Base-by-base conservation (phyloP, 2,329 filamentous ascomycete genomes). In the Penicillium digitatum region DNA sequence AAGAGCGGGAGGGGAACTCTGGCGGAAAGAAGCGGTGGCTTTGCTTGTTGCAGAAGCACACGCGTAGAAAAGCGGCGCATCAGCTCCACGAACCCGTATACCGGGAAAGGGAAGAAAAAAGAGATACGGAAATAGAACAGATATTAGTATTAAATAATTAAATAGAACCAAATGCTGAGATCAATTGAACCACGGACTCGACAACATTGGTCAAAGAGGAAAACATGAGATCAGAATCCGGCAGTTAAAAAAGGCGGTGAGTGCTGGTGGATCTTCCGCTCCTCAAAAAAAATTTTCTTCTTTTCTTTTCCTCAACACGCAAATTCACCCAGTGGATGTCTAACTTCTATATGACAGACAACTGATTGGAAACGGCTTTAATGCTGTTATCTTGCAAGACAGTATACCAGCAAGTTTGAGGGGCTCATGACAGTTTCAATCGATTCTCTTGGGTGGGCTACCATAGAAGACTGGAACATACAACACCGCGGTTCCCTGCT, bases 391-490 rank as follows among this genome's bases (percentile, higher is more conserved):
- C 66, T 74, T 76, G 74, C 74, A 59, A 76, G 72, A 76, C 62
- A 50, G 68, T 67, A 52, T 50, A 61, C 72, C 74, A 74, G 72
- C 70, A 66, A 71, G 75, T 77, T 77, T 78, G 75, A 78, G 74
- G 75, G 70, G 72, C 66, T 66, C 72, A 73, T 70, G 73, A 73
- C 57, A 59, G 56, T 54, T 54, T 54, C 45, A 53, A 53, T 62
- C 54, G 52, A 52, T 58, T 56, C 34, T 55, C 55, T 59, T 75
- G 74, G 66, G 65, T 77, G 74, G 72, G 67, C 72, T 72, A 74
- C 74, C 74, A 78, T 78, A 77, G 73, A 75, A 66, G 63, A 64
- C 68, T 76, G 75, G 74, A 63, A 77, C 74, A 77, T 46, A 45
- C 47, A 46, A 37, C 48, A 50, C 50, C 50, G 35, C 34, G 43